Base-by-base conservation (phyloP, 306 rosid genomes). In the Phaseolus lunatus region DNA sequence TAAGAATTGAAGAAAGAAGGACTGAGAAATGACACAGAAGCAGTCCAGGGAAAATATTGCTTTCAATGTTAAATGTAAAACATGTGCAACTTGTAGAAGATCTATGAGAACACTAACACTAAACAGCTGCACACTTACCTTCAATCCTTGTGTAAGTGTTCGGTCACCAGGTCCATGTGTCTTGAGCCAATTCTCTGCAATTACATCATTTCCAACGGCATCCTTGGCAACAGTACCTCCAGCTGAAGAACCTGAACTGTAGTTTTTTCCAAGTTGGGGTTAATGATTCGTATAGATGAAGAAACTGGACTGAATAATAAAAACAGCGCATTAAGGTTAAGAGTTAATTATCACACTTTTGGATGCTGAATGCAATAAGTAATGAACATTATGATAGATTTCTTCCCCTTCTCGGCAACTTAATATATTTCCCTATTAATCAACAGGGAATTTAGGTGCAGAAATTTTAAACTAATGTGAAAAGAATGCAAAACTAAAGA, bases 101-200 rank as follows among this genome's bases (percentile, higher is more conserved):
- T 44, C 39, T 23, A 18, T 19, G 22, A 52, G 18, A 75, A 53
- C 48, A 19, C 66, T 22, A 43, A 41, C 41, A 67, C 7, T 49
- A 29, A 41, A 31, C 24, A 37, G 18, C 11, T 29, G 56, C 14
- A 14, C 9, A 29, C 57, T 16, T 77, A 87, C 99, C 98, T 84
- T 96, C 85, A 96, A 79, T 50, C 99, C 97, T 85, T 96, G 97
- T 56, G 99, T 86, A 41, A 96, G 99, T 16, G 99, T 96, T 35
- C 86, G 81, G 80, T 92, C 99, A 3, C 97, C 98, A 3, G 97
- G 97, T 69, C 96, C 93, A 66, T 96, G 97, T 10, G 73, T 79
- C 85, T 96, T 92, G 13, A 92, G 92, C 99, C 99, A 92, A 49
- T 91, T 83, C 20, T 76, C 67, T 2, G 90, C 99, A 43, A 91